Evolutionary conservation across 805 yeast species (phyloP), one percentile per base, ranked within the genome.

Genomic region (Vanderwaltozyma verrucispora): DNA sequence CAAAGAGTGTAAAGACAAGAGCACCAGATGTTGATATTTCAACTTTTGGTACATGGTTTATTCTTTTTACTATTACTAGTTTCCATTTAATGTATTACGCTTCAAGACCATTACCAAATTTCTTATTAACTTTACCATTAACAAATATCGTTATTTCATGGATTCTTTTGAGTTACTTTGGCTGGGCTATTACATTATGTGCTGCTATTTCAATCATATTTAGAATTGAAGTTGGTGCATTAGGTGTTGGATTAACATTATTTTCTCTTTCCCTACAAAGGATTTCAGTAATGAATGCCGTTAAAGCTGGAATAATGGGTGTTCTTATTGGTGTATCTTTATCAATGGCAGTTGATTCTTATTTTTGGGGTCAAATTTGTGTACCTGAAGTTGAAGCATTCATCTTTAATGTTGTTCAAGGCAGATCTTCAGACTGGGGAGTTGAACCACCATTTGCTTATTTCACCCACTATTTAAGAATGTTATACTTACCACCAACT

Each of bases 81-180:
- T 89, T 88, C 62, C 96, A 89, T 54, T 43, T 85, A 15, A 60
- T 80, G 42, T 89, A 67, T 62, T 89, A 89, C 54, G 67, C 83
- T n/a, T 70, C 95, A 2, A 68, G 96, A 47, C 75, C 94, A 0
- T 65, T 89, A 40, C 96, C 96, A n/a, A 89, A 89, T 59, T 81
- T 80, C 48, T 63, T 88, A 40, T 53, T 73, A 13, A 87, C 82
- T 2, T 63, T 89, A 37, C 96, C 96, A 3, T 51, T 84, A 27
- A 78, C 80, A 4, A 72, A 73, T 38, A 48, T 62, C 32, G 80
- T 81, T 0, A 45, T 80, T 30, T 64, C 75, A 4, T 65, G 64
- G 49, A 48, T 76, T 13, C 46, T 84, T 13, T 45, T 47, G 15
- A 84, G 79, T 10, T 65, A 71, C 33, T 63, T 64, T 42, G 65